phyloP scores from a whole-genome alignment of 2,329 filamentous ascomycete species.

The Neophaeococcomyces aloes region DNA sequence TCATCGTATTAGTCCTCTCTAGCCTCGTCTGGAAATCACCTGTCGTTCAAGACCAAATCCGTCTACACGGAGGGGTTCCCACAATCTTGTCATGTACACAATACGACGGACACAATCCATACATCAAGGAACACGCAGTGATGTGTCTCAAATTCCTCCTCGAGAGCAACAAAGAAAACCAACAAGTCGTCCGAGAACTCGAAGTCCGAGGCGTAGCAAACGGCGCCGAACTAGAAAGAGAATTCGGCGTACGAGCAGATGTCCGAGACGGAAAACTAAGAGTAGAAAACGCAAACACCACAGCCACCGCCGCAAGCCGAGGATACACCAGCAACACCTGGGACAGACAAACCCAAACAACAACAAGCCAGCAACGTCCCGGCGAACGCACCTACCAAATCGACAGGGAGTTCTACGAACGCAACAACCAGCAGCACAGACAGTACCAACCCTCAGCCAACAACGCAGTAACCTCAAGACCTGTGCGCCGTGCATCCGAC shows the following conservation, averaged over 20 bases:
- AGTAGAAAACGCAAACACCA: constrained; percentile 1
- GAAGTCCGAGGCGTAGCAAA: constrained; percentile 34
- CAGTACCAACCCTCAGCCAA: not conserved
- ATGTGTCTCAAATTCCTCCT: constrained; percentile 69
- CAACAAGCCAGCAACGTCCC: not conserved
- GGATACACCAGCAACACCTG: not conserved
- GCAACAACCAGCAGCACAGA: not conserved
- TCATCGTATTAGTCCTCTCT: constrained; percentile 82
- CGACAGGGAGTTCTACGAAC: not conserved
- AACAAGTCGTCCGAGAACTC: constrained; percentile 42
- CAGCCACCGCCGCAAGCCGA: too few species aligned
- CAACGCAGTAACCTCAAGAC: not conserved
- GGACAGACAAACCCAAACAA: not conserved
- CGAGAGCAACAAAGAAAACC: constrained; percentile 42
- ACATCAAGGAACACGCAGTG: constrained; percentile 82
- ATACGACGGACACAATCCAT: constrained; percentile 88
- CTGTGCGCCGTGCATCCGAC: constrained; percentile 1
- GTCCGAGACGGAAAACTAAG: constrained; percentile 32
- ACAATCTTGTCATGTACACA: constrained; percentile 79
- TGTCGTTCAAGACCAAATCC: constrained; percentile 77
- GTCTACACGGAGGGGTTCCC: constrained; percentile 74
- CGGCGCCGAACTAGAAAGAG: constrained; percentile 14
- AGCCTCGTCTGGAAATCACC: constrained; percentile 79
- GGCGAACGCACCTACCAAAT: not conserved
- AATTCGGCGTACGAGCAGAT: constrained; percentile 31